phyloP scores from a whole-genome alignment of 352 stramenopile genomes.

The Phytopythium litorale region DNA sequence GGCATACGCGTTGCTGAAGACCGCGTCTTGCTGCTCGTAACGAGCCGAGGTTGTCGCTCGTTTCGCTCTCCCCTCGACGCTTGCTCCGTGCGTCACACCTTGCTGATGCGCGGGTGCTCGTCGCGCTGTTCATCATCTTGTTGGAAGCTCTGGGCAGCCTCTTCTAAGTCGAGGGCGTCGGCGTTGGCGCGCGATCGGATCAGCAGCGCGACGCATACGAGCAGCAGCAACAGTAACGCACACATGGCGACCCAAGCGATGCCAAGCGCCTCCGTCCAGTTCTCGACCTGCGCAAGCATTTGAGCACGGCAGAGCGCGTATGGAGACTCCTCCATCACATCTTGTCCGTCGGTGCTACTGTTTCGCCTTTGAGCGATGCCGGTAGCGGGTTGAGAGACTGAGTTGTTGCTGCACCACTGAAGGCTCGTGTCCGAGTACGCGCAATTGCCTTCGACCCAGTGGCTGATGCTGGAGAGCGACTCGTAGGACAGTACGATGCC shows the following conservation, averaged over 20 bases:
- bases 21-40: neutral
- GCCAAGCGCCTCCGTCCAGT: constrained; percentile 6
- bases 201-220: constrained; percentile 3
- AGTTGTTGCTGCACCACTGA: neutral
- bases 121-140: neutral
- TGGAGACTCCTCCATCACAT: neutral
- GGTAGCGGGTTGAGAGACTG: neutral
- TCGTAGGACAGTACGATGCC: neutral
- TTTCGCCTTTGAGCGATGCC: neutral
- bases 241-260: neutral
- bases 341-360: neutral
- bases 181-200: constrained; percentile 2
- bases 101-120: neutral
- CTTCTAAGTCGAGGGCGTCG: constrained; percentile 5
- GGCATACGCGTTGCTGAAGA: neutral
- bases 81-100: neutral
- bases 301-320: neutral
- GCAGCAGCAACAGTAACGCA: constrained; percentile 1
- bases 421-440: neutral
- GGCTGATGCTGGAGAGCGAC: neutral
- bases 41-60: neutral
- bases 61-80: neutral
- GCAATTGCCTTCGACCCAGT: constrained; percentile 5
- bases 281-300: neutral
- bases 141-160: neutral